Percentiles rank a stretch among this genome's conserved stretches.
phyloP scores from a whole-genome alignment of 345 rosid species.

The Citrus glauca region DNA sequence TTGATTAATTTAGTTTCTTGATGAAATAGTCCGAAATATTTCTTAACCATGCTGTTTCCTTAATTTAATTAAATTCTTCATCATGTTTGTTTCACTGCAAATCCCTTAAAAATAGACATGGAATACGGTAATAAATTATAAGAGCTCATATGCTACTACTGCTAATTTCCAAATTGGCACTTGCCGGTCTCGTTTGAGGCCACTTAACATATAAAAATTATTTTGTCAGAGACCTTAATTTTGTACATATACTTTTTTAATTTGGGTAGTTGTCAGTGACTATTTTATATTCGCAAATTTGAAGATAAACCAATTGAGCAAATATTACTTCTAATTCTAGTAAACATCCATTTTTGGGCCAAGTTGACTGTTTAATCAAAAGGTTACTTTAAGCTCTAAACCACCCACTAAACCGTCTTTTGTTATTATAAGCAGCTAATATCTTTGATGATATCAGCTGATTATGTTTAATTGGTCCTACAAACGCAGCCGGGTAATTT shows the following conservation, averaged over 20 bases:
- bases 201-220: constrained; percentile 6
- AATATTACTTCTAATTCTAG: constrained; percentile 3
- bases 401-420: not conserved
- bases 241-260: not conserved
- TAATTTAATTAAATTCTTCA: constrained; percentile 5
- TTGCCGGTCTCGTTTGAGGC: constrained; percentile 18
- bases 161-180: constrained; percentile 19
- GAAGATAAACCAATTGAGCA: constrained; percentile 11
- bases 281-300: constrained; percentile 4
- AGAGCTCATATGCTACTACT: not conserved
- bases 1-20: not conserved
- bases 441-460: constrained; percentile 23
- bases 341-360: not conserved
- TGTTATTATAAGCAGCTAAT: not conserved
- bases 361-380: constrained; percentile 22
- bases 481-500: constrained; percentile 49
- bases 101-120: constrained; percentile 14
- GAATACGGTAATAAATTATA: not conserved
- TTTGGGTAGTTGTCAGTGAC: constrained; percentile 16
- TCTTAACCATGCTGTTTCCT: no score
- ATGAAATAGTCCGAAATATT: constrained; percentile 15
- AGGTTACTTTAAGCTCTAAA: not conserved
- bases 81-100: constrained; percentile 10
- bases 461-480: not conserved
- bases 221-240: constrained; percentile 1